phyloP scores from a whole-genome alignment of 345 rosid genomes.

The Linum usitatissimum region DNA sequence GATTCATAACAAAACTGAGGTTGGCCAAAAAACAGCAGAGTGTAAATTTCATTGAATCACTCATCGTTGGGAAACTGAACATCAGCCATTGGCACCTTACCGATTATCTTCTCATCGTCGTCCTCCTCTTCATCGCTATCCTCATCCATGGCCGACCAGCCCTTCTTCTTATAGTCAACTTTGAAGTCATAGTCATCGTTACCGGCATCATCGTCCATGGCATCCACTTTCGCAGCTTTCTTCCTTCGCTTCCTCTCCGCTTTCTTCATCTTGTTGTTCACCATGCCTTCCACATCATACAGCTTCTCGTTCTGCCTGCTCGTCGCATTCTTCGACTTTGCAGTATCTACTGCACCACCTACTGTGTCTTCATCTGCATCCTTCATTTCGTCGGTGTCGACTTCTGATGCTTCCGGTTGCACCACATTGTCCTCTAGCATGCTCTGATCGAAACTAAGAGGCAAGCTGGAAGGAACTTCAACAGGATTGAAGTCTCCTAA shows the following conservation, averaged over 20 bases:
- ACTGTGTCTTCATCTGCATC: neutral
- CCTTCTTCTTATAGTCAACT: slow-evolving; percentile 50
- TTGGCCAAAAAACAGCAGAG: no score
- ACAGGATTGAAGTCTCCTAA: slow-evolving; percentile 52
- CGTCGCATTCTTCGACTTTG: slow-evolving; percentile 27
- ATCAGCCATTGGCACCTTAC: slow-evolving; percentile 42
- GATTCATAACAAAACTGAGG: no score
- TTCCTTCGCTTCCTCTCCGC: slow-evolving; percentile 81
- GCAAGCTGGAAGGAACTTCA: slow-evolving; percentile 62
- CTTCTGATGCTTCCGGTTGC: slow-evolving; percentile 16
- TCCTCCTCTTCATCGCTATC: slow-evolving; percentile 30
- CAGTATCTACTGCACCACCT: slow-evolving; percentile 22
- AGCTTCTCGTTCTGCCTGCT: slow-evolving; percentile 64
- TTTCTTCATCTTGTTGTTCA: slow-evolving; percentile 54
- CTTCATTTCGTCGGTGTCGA: slow-evolving; percentile 12
- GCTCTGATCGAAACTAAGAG: slow-evolving; percentile 53
- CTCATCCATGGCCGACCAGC: slow-evolving; percentile 33
- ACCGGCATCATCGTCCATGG: slow-evolving; percentile 27
- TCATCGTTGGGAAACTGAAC: slow-evolving; percentile 29
- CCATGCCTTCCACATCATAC: slow-evolving; percentile 54
- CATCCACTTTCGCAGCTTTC: slow-evolving; percentile 39
- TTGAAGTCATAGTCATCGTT: slow-evolving; percentile 66
- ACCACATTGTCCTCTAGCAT: slow-evolving; percentile 45
- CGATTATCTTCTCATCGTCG: slow-evolving; percentile 21
- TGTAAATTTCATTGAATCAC: slow-evolving; percentile 11